These are phyloP conservation scores for Aaosphaeria arxii DNA, from an alignment of 2,329 filamentous ascomycete genomes.

Conservation along the genomic window DNA sequence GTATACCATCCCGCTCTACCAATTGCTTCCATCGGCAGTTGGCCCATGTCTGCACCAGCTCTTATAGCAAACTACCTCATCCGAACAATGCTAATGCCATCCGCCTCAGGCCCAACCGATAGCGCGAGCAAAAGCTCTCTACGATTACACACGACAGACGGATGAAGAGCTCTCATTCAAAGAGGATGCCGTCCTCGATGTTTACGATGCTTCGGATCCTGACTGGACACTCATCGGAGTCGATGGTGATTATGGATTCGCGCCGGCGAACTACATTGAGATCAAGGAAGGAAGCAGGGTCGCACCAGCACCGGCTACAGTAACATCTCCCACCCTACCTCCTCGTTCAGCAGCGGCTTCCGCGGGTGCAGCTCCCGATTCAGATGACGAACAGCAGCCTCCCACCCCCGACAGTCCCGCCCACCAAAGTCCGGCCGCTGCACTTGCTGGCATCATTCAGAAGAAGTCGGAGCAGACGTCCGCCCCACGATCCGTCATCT, in stretches of 20 bases:
- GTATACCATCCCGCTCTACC: too few relatives aligned
- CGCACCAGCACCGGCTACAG: conserved; percentile 28
- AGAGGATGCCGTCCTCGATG: conserved; percentile 77
- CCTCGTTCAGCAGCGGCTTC: conserved; percentile 35
- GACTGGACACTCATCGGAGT: conserved; percentile 94
- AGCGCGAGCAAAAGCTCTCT: conserved; percentile 82
- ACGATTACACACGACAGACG: conserved; percentile 94
- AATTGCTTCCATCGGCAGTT: too few relatives aligned
- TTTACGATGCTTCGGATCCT: conserved; percentile 87
- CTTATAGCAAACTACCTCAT: too few relatives aligned
- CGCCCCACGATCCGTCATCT: conserved; percentile 23
- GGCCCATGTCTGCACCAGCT: too few relatives aligned
- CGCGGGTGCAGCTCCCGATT: conserved; percentile 39
- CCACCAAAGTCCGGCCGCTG: conserved; percentile 56
- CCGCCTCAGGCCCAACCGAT: conserved; percentile 58
- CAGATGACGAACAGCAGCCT: conserved; percentile 43
- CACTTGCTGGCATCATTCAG: conserved; percentile 53
- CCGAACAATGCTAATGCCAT: too few relatives aligned
- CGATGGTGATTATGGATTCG: conserved; percentile 87
- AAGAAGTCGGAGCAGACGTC: conserved; percentile 43
- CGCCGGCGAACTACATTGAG: conserved; percentile 94
- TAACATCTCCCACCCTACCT: conserved; percentile 47
- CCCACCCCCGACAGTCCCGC: conserved; percentile 45
- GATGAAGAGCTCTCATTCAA: conserved; percentile 96
- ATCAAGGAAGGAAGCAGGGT: conserved; percentile 44